phyloP scores from a whole-genome alignment of 1,284 basidiomycete species.

The Boletellus sp. region DNA sequence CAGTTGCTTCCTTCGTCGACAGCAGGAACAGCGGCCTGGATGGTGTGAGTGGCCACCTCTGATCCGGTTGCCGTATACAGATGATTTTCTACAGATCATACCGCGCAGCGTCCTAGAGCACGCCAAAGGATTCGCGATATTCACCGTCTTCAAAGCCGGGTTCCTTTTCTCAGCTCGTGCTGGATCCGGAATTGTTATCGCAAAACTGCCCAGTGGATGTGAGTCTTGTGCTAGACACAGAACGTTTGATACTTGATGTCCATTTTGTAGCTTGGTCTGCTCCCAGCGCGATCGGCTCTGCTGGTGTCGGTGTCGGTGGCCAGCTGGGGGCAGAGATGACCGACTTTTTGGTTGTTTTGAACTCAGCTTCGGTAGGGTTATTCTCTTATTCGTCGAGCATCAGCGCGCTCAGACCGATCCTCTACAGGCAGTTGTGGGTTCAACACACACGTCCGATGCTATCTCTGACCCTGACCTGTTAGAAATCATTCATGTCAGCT shows the following conservation, averaged over 20 bases:
- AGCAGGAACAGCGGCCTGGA: conserved; percentile 70
- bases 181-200: conserved; percentile 91
- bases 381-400: conserved; percentile 16
- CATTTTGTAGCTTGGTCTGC: conserved; percentile 77
- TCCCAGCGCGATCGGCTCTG: conserved; percentile 94
- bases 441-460: conserved; percentile 4
- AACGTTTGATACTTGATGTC: neutral
- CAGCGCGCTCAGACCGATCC: conserved; percentile 2
- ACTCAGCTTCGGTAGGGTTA: conserved; percentile 65
- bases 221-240: conserved; percentile 34
- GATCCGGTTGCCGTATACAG: neutral
- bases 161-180: conserved; percentile 78
- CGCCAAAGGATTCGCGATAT: conserved; percentile 84
- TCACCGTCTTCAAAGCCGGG: conserved; percentile 77
- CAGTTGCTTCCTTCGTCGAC: conserved; percentile 74
- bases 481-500: conserved; percentile 92
- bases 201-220: conserved; percentile 81
- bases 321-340: conserved; percentile 88
- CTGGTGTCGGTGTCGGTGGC: conserved; percentile 86
- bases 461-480: conserved; percentile 16
- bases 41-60: conserved; percentile 37
- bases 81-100: conserved; percentile 44
- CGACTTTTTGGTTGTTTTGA: conserved; percentile 92
- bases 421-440: conserved; percentile 57
- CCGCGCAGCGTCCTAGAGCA: conserved; percentile 65